These are phyloP conservation scores for Psilocybe cyanescens DNA, from an alignment of 768 basidiomycete species.

Conservation along the genomic window DNA sequence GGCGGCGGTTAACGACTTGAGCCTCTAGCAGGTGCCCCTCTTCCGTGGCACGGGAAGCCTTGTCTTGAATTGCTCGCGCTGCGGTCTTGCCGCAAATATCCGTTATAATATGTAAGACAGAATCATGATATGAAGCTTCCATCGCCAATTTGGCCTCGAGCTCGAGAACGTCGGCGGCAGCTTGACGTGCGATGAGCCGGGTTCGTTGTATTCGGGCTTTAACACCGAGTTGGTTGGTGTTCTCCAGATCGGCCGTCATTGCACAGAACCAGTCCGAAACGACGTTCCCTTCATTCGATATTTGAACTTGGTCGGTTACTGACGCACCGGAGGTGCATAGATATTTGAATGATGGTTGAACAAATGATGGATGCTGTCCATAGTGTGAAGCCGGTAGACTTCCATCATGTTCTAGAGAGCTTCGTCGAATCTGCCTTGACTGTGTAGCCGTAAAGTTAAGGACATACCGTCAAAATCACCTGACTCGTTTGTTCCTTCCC, in stretches of 20 bases:
- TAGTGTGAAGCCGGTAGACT: not conserved
- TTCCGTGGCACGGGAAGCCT: too few species aligned
- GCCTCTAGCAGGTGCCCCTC: too few species aligned
- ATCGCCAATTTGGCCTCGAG: not conserved
- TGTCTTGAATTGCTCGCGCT: too few species aligned
- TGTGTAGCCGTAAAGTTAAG: not conserved
- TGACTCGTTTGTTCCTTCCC: too few species aligned
- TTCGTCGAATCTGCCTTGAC: too few species aligned
- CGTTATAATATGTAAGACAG: too few species aligned
- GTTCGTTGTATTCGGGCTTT: not conserved
- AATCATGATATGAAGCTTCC: not conserved
- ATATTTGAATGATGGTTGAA: not conserved
- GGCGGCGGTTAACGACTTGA: too few species aligned
- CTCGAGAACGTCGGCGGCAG: not conserved
- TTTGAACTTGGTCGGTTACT: too few species aligned
- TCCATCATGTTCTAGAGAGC: too few species aligned
- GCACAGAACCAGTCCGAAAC: not conserved
- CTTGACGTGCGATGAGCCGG: not conserved
- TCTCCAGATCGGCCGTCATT: not conserved
- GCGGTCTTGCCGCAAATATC: too few species aligned
- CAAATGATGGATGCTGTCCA: not conserved
- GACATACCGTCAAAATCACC: too few species aligned
- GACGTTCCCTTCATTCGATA: not conserved
- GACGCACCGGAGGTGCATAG: not conserved
- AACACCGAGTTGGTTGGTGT: not conserved